These are phyloP conservation scores for Elongisporangium prolatum DNA, from an alignment of 352 stramenopile species.

Conservation along the genomic window DNA sequence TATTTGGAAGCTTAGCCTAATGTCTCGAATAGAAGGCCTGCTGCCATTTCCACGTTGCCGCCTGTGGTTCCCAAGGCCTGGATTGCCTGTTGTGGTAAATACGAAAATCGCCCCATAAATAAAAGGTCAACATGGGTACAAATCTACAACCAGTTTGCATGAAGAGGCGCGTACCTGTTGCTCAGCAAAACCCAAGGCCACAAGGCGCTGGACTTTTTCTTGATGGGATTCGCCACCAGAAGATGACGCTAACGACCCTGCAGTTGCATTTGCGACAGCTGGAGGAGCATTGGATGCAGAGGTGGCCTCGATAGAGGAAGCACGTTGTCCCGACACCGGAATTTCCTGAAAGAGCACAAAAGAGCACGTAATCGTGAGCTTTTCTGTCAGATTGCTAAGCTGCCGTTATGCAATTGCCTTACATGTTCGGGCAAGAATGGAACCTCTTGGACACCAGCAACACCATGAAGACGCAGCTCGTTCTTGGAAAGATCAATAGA, in stretches of 20 bases:
- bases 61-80: conserved; percentile 67
- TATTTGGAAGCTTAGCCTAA: conserved; percentile 19
- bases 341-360: too few species aligned
- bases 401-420: conserved; percentile 7
- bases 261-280: neutral
- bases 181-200: conserved; percentile 61
- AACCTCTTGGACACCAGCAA: conserved; percentile 64
- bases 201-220: conserved; percentile 59
- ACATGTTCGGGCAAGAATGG: conserved; percentile 85
- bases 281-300: conserved; percentile 15
- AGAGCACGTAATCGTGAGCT: neutral
- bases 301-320: conserved; percentile 7
- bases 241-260: neutral
- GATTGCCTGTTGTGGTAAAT: conserved; percentile 34
- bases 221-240: conserved; percentile 15
- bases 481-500: conserved; percentile 95
- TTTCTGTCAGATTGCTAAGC: neutral
- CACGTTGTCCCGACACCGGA: conserved; percentile 39
- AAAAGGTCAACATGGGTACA: neutral
- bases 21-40: conserved; percentile 74
- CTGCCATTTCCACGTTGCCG: conserved; percentile 79
- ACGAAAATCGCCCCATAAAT: neutral
- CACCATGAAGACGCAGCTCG: conserved; percentile 79
- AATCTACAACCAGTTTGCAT: neutral
- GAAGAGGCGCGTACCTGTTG: conserved; percentile 35